A percentile compares a stretch with the other conserved stretches of the same genome.
These are phyloP conservation scores for Aspergillus sergii DNA, from an alignment of 2,329 filamentous ascomycete species.

Conservation along the genomic window DNA sequence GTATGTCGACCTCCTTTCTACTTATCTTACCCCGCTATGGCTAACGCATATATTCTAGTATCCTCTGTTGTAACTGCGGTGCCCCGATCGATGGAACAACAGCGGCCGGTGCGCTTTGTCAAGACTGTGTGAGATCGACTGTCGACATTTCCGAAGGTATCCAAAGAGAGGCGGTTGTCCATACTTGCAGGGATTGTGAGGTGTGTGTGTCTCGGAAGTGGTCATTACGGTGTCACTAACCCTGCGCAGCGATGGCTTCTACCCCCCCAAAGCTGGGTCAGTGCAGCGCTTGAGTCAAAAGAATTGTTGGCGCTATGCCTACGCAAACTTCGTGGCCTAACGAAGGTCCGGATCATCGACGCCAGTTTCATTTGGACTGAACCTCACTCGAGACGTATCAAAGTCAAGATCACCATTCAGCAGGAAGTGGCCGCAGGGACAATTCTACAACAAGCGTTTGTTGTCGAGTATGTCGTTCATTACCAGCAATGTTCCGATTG, in stretches of 20 bases:
- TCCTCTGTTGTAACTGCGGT: conserved; percentile 97
- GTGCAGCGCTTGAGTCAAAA: conserved; percentile 81
- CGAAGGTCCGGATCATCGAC: conserved; percentile 92
- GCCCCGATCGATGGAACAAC: conserved; percentile 91
- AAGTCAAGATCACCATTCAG: conserved; percentile 94
- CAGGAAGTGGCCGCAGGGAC: conserved; percentile 65
- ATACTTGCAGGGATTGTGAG: conserved; percentile 93
- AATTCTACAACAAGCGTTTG: conserved; percentile 88
- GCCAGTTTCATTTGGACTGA: conserved; percentile 98
- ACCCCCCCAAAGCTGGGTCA: conserved; percentile 83
- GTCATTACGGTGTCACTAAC: neutral
- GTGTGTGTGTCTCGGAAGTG: neutral
- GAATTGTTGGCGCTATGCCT: conserved; percentile 91
- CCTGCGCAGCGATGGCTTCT: conserved; percentile 70
- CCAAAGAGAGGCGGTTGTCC: conserved; percentile 83
- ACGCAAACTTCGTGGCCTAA: conserved; percentile 80
- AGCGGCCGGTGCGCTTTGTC: conserved; percentile 83
- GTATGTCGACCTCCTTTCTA: conserved; percentile 40
- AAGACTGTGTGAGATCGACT: conserved; percentile 92
- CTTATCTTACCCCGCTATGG: conserved; percentile 9
- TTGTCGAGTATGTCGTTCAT: conserved; percentile 88
- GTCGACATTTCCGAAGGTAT: conserved; percentile 91
- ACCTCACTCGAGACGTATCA: conserved; percentile 88
- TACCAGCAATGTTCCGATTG: conserved; percentile 95
- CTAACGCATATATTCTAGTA: conserved; percentile 53